Base-by-base conservation (phyloP, 345 rosid genomes). In the Eutrema yunnanense region DNA sequence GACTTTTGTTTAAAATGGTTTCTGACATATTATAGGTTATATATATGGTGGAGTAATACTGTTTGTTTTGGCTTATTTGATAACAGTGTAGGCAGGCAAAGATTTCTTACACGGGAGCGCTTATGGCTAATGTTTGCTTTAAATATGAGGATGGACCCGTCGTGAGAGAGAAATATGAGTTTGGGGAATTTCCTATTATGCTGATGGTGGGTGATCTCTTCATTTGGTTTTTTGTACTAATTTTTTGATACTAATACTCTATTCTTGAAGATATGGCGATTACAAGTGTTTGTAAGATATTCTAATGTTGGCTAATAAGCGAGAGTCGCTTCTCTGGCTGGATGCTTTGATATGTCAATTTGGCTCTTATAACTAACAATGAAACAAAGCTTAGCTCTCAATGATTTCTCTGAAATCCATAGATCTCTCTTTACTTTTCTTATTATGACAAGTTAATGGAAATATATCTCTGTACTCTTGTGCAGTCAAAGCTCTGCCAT, bases 101-200 rank as follows among this genome's bases (percentile, higher is more conserved):
- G 80, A 74, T 77, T 73, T 95, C 99, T 0, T 95, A 95, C 73
- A 73, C 87, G 0, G 97, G 96, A 54, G 77, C 74, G 78, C 82
- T 94, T 49, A 68, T 75, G 78, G 86, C 87, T 2, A 86, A 86
- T 69, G 83, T 92, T 58, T 81, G 81, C 75, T 82, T 89, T 55
- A 87, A 82, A 50, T 86, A 80, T 66, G 76, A 82, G 27, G 81
- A 78, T 42, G 81, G 79, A 41, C 77, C 49, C 2, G 59, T 48
- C 26, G 74, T 92, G 7, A 86, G 89, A 75, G 93, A 91, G n/a
- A 85, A 71, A 41, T 46, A 76, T 72, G 82, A 81, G 68, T 87
- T 95, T 68, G 99, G 99, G 14, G 84, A 88, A 59, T 73, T 92
- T 38, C 97, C 99, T 6, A 80, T 95, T 65, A 95, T 95, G 99